A percentile compares a stretch with the other conserved stretches of the same genome.
phyloP scores from a whole-genome alignment of 1,284 basidiomycete genomes.

The Rhodotorula sp. region DNA sequence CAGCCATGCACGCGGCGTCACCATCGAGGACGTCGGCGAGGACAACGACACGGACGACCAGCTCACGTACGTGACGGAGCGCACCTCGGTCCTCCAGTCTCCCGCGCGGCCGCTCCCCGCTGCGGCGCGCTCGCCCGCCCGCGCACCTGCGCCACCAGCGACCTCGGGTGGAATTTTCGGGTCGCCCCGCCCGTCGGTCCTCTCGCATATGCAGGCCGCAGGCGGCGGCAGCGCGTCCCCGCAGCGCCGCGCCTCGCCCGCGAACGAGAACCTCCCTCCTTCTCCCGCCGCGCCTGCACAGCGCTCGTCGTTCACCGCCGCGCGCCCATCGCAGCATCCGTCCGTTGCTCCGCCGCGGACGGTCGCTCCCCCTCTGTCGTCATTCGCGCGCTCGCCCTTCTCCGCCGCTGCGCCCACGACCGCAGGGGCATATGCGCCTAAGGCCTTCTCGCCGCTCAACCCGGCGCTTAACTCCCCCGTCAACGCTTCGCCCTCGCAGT shows the following conservation, averaged over 20 bases:
- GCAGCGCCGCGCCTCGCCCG: background rate
- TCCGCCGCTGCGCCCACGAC: background rate
- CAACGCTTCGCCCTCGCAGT: background rate
- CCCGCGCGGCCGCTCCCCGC: constrained; percentile 5
- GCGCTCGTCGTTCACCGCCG: background rate
- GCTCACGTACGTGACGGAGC: constrained; percentile 31
- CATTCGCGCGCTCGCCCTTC: background rate
- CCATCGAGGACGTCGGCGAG: background rate
- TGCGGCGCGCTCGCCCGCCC: background rate
- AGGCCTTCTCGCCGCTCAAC: constrained; percentile 17
- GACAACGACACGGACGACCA: constrained; percentile 17
- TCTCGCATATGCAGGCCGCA: background rate
- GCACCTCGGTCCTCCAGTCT: constrained; percentile 10
- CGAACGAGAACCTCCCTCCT: background rate
- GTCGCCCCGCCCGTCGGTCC: constrained; percentile 3
- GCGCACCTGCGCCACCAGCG: background rate
- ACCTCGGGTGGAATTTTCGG: background rate
- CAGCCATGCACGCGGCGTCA: background rate
- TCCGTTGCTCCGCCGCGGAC: background rate
- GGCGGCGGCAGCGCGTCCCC: background rate
- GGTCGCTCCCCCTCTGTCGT: background rate
- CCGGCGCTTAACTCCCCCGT: constrained; percentile 28
- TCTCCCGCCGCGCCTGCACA: background rate
- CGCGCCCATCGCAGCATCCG: background rate
- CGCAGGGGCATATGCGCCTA: background rate